Evolutionary conservation across 345 rosid species (phyloP), one percentile per base, ranked within the genome.

Genomic region (Hypericum perforatum): DNA sequence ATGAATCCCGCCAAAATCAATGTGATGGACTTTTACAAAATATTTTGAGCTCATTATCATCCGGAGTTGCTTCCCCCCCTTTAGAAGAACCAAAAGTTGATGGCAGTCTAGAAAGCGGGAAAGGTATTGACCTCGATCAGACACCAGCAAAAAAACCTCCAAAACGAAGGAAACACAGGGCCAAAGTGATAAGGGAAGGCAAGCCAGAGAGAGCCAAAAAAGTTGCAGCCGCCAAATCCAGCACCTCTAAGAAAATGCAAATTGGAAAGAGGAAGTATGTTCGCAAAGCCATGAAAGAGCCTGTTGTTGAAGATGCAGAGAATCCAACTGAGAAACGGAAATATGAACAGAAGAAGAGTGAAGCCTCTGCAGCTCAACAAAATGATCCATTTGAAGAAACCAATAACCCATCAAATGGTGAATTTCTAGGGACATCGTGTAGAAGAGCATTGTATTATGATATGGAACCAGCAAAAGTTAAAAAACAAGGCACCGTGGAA

Each of bases 81-180:
- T 39, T 56, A 16, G 62, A 65, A 59, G 70, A 63, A 57, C 62
- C 67, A 41, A 73, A 56, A 61, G 79, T 74, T 37, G 45, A 36
- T 15, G 62, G 57, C 5, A 39, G 51, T 22, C 32, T 4, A 44
- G 71, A 42, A 58, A 52, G 53, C 62, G 64, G 55, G n/a, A 71
- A 48, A 66, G 74, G 63, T 56, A 72, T 82, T 46, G 95, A 84
- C 66, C 82, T 84, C 52, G 86, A 89, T 22, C 72, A 61, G 72
- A 87, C 95, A 32, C 97, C 96, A 6, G 79, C 79, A 53, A 73
- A 64, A 72, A 83, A 79, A 69, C 64, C 68, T 40, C 74, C 82
- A 15, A 86, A 76, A 67, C 62, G 80, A 68, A 86, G 59, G 69
- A 90, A 84, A 74, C 81, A 80, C 77, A 79, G 88, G 78, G 94